Conservation (phyloP, 1,139 yeast genomes). For the Trichomonascaceae sp. region DNA sequence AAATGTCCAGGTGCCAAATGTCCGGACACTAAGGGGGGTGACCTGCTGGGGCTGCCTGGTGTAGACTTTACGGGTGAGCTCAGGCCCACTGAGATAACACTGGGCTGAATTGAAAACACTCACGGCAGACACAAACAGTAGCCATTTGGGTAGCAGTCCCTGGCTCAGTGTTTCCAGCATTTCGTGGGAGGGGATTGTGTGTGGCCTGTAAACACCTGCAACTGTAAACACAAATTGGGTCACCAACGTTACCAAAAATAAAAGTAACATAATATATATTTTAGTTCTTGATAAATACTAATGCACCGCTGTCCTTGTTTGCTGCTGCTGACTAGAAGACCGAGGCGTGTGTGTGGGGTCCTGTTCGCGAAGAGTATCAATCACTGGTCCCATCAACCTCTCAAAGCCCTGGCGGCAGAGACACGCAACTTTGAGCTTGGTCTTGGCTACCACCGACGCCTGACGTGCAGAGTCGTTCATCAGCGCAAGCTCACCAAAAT, state of each 20-base stretch:
- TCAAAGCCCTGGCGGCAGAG: slow-evolving; percentile 88
- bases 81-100: slow-evolving; percentile 64
- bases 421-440: slow-evolving; percentile 74
- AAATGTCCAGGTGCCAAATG: slow-evolving; percentile 97
- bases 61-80: slow-evolving; percentile 69
- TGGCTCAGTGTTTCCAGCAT: too few relatives aligned
- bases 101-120: slow-evolving; percentile 84
- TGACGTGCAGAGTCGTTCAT: slow-evolving; percentile 87
- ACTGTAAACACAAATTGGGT: too few relatives aligned
- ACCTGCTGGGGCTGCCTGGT: slow-evolving; percentile 50
- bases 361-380: slow-evolving; percentile 63
- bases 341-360: slow-evolving; percentile 47
- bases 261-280: too few relatives aligned
- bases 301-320: too few relatives aligned
- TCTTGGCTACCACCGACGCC: slow-evolving; percentile 77
- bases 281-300: too few relatives aligned
- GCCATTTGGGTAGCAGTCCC: slow-evolving; percentile 56
- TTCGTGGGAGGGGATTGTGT: too few relatives aligned
- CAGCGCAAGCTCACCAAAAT: slow-evolving; percentile 92
- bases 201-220: too few relatives aligned
- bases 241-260: too few relatives aligned
- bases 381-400: slow-evolving; percentile 86
- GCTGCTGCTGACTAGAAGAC: too few relatives aligned
- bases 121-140: slow-evolving; percentile 64
- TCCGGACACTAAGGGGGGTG: slow-evolving; percentile 74